phyloP scores from a whole-genome alignment of 2,329 filamentous ascomycete species.

The Paraconiothyrium sp. region DNA sequence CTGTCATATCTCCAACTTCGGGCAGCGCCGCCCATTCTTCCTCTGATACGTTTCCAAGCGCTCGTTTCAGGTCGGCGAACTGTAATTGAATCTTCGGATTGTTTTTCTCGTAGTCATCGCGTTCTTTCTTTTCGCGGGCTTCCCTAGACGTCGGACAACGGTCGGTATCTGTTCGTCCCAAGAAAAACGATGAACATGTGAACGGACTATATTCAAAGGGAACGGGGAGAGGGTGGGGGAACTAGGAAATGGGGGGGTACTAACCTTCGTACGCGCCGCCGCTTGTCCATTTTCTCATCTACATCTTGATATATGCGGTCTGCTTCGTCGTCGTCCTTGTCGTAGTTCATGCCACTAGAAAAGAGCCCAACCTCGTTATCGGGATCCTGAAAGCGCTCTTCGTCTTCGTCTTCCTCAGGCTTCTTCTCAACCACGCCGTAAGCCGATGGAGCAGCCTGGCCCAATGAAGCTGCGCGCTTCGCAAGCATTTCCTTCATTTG shows the following conservation, averaged over 20 bases:
- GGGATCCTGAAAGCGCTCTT: conserved; percentile 89
- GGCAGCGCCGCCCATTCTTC: conserved; percentile 97
- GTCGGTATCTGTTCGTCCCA: conserved; percentile 82
- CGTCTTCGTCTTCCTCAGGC: conserved; percentile 74
- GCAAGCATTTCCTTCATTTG: conserved; percentile 98
- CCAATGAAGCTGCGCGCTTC: conserved; percentile 87
- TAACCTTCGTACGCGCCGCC: conserved; percentile 87
- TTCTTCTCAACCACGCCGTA: conserved; percentile 76
- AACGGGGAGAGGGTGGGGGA: conserved; percentile 27
- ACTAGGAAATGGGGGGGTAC: conserved; percentile 54
- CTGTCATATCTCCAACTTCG: conserved; percentile 95
- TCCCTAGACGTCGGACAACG: conserved; percentile 77
- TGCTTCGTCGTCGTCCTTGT: conserved; percentile 97
- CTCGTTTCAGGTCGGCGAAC: conserved; percentile 94
- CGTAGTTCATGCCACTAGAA: conserved; percentile 87
- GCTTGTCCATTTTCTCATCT: conserved; percentile 95
- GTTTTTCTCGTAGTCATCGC: conserved; percentile 93
- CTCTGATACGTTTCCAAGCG: conserved; percentile 85
- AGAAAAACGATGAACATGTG: conserved; percentile 71
- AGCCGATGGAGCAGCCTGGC: conserved; percentile 74
- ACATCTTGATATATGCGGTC: conserved; percentile 95
- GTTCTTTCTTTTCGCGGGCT: conserved; percentile 89
- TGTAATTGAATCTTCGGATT: conserved; percentile 99
- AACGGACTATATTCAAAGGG: conserved; percentile 36
- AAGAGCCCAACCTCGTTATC: conserved; percentile 98